These are phyloP conservation scores for Beauveria varroae DNA, from an alignment of 2,329 filamentous ascomycete genomes.

Conservation along the genomic window DNA sequence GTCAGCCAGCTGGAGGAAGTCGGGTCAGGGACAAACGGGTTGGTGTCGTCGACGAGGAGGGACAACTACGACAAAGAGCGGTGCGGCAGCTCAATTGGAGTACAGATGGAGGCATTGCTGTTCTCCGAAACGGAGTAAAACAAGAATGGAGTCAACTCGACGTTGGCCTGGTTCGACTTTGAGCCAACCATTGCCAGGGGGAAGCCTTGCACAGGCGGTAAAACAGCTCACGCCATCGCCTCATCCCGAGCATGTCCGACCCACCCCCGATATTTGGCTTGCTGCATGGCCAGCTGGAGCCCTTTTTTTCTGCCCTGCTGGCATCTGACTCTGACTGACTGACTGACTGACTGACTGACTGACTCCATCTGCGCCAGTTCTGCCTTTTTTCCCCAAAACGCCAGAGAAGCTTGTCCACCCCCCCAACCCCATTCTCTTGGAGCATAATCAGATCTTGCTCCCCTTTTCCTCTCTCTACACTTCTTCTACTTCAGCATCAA, in stretches of 20 bases:
- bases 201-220: neutral
- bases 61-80: neutral
- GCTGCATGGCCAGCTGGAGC: neutral
- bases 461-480: neutral
- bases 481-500: constrained; percentile 5
- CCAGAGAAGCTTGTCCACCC: constrained; percentile 1
- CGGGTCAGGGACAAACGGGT: neutral
- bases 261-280: constrained; percentile 12
- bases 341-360: neutral
- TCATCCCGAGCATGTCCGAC: constrained; percentile 9
- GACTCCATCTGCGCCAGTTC: neutral
- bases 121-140: neutral
- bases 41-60: neutral
- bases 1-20: constrained; percentile 5
- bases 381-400: neutral
- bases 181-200: neutral
- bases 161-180: neutral
- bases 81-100: neutral
- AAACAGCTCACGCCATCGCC: constrained; percentile 9
- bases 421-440: neutral
- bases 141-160: neutral
- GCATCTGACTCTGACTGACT: constrained; percentile 1
- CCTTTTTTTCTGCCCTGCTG: neutral
- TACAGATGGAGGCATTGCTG: neutral
- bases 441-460: neutral